Percentiles rank a stretch among this genome's conserved stretches.
Conservation (phyloP, 306 rosid species). For the Datisca glomerata region DNA sequence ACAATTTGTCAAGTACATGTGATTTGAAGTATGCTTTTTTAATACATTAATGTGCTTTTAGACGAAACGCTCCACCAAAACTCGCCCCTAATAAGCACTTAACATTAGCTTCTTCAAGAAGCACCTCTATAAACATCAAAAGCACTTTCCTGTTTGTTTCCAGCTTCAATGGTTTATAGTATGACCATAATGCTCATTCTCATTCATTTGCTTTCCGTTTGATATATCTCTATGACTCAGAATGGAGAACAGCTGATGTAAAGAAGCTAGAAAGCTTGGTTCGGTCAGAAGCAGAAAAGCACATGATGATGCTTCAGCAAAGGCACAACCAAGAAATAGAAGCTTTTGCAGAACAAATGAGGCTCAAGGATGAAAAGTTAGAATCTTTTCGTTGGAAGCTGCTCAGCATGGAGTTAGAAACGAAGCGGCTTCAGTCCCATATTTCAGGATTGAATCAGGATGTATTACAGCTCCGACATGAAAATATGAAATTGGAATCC, state of each 20-base stretch:
- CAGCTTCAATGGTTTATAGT: too few species aligned
- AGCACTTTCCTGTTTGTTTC: too few species aligned
- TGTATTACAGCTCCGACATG: slow-evolving; percentile 58
- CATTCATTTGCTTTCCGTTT: too few species aligned
- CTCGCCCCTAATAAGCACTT: too few species aligned
- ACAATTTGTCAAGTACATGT: too few species aligned
- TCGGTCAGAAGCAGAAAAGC: slow-evolving; percentile 71
- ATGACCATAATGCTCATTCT: too few species aligned
- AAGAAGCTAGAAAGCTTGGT: slow-evolving; percentile 74
- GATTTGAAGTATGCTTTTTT: too few species aligned
- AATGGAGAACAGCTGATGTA: slow-evolving; percentile 45
- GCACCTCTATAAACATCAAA: too few species aligned
- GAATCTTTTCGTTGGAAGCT: slow-evolving; percentile 75
- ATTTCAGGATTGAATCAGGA: slow-evolving; percentile 52
- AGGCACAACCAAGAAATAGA: slow-evolving; percentile 83
- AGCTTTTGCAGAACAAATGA: slow-evolving; percentile 86
- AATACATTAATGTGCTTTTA: too few species aligned
- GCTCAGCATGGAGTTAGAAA: slow-evolving; percentile 69
- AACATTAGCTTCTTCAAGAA: too few species aligned
- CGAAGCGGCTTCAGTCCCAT: slow-evolving; percentile 67
- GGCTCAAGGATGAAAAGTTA: slow-evolving; percentile 73
- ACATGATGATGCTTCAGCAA: slow-evolving; percentile 52
- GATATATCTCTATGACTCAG: too few species aligned
- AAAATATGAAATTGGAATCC: slow-evolving; percentile 54
- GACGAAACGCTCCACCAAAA: too few species aligned